A percentile compares a stretch with the other conserved stretches of the same genome.
phyloP scores from a whole-genome alignment of 2,329 filamentous ascomycete genomes.

The Beauveria asiatica region DNA sequence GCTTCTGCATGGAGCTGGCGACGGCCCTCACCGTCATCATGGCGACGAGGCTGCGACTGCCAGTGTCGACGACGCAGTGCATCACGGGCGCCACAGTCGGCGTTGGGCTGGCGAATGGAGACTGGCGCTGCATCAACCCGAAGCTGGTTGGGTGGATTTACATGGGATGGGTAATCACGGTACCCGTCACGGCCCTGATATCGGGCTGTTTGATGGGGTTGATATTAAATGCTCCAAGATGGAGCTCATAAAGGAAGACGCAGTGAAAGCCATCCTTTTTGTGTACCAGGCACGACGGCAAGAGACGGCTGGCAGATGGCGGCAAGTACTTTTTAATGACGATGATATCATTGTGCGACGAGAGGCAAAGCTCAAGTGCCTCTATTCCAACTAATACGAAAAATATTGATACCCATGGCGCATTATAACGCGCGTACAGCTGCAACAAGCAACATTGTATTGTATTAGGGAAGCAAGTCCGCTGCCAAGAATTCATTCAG shows the following conservation, averaged over 20 bases:
- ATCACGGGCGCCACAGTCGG: constrained; percentile 43
- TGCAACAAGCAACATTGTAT: not conserved
- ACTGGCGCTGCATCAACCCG: constrained; percentile 40
- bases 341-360: no score
- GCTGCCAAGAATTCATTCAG: not conserved
- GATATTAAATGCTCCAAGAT: constrained; percentile 43
- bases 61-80: constrained; percentile 46
- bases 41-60: constrained; percentile 41
- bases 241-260: constrained; percentile 7
- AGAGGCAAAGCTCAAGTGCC: no score
- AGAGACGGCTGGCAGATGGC: no score
- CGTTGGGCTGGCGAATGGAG: constrained; percentile 43
- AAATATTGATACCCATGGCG: not conserved
- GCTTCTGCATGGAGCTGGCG: constrained; percentile 42
- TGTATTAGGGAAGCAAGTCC: not conserved
- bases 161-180: constrained; percentile 41
- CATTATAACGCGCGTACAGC: not conserved
- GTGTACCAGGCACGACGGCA: no score
- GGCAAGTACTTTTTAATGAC: no score
- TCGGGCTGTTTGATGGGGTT: constrained; percentile 46
- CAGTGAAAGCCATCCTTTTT: no score
- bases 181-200: constrained; percentile 40
- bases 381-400: no score
- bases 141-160: constrained; percentile 39
- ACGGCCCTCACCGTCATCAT: constrained; percentile 45